Evolutionary conservation across 2,329 filamentous ascomycete genomes (phyloP).

Genomic region (Bimuria novae-zelandiae): DNA sequence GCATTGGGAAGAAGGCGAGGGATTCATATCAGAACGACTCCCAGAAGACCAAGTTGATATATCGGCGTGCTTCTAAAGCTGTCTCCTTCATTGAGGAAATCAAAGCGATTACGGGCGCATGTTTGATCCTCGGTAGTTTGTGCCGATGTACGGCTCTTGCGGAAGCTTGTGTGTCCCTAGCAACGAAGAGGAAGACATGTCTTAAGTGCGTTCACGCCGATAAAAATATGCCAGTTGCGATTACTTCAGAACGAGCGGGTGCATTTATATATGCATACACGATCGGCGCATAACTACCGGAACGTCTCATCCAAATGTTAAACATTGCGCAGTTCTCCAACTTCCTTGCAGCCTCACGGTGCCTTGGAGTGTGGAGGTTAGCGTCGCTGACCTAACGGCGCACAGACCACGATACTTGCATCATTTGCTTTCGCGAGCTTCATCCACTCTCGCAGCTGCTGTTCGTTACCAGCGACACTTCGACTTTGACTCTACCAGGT

Average conservation of each 20-base stretch:
- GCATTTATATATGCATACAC: not conserved
- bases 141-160: not conserved
- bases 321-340: not conserved
- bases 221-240: not conserved
- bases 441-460: conserved; percentile 8
- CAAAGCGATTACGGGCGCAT: conserved; percentile 30
- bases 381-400: not conserved
- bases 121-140: not conserved
- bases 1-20: conserved; percentile 62
- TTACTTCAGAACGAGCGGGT: not conserved
- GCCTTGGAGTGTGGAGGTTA: no score
- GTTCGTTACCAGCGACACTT: not conserved
- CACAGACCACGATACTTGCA: conserved; percentile 3
- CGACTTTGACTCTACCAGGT: not conserved
- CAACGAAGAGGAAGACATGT: conserved; percentile 6
- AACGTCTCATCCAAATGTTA: not conserved
- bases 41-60: conserved; percentile 63
- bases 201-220: not conserved
- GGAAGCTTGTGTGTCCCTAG: not conserved
- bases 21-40: conserved; percentile 69
- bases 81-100: conserved; percentile 51
- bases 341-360: not conserved
- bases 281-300: not conserved
- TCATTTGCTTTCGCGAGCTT: conserved; percentile 12
- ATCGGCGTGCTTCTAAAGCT: conserved; percentile 53